Percentiles rank a stretch among this genome's conserved stretches.
phyloP scores from a whole-genome alignment of 129 eudicot species.

The Pseudognaphalium luteoalbum region DNA sequence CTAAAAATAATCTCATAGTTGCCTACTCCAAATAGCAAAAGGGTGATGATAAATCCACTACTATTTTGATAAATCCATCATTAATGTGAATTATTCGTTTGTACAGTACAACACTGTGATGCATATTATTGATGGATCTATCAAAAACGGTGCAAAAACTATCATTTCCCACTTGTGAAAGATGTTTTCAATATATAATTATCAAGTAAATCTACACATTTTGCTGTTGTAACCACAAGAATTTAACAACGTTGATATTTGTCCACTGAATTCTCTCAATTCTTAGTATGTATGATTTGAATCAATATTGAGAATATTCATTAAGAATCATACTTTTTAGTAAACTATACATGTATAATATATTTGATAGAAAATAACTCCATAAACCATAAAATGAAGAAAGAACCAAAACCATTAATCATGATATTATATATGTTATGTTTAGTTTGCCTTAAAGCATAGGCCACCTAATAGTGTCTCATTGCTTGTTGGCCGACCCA shows the following conservation, averaged over 20 bases:
- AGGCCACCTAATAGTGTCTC: conserved; percentile 48
- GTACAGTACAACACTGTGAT: too few relatives aligned
- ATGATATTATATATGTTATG: too few relatives aligned
- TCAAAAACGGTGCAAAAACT: too few relatives aligned
- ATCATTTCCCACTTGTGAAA: background rate
- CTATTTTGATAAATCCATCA: too few relatives aligned
- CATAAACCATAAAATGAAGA: background rate
- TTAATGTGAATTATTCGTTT: too few relatives aligned
- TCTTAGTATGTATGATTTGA: background rate
- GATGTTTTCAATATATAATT: background rate
- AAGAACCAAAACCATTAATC: background rate
- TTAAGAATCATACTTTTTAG: background rate
- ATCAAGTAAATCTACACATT: background rate
- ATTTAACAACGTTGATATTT: background rate
- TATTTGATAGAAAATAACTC: background rate
- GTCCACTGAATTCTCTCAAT: background rate
- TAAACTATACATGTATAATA: background rate
- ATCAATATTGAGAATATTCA: background rate
- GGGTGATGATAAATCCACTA: too few relatives aligned
- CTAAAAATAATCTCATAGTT: background rate
- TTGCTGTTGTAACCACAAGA: background rate
- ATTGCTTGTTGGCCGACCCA: conserved; percentile 48
- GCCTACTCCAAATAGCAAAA: background rate
- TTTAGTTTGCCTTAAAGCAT: conserved; percentile 18
- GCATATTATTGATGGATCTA: too few relatives aligned